Percentiles rank a stretch among this genome's conserved stretches.
phyloP scores from a whole-genome alignment of 768 basidiomycete genomes.

The Russula vinacea region DNA sequence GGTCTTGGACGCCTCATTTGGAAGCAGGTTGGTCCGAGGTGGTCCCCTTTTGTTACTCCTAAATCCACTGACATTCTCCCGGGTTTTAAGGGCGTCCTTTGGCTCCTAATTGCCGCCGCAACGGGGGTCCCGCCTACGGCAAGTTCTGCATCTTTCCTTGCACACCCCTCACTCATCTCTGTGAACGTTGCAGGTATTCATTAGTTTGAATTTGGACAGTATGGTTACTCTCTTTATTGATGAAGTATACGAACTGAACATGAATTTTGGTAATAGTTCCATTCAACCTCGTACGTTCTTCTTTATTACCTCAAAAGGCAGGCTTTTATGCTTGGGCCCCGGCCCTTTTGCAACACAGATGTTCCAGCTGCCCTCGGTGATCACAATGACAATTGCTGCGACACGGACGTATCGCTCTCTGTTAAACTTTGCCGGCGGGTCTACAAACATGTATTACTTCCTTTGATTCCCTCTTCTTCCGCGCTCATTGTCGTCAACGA shows the following conservation, averaged over 20 bases:
- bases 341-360: neutral
- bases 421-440: neutral
- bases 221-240: neutral
- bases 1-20: neutral
- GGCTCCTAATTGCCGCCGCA: neutral
- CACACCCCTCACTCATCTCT: neutral
- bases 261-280: neutral
- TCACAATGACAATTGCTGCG: slow-evolving; percentile 8
- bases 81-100: neutral
- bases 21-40: neutral
- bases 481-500: neutral
- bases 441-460: neutral
- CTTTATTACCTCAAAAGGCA: neutral
- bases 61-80: neutral
- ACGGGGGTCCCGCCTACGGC: slow-evolving; percentile 7
- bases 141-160: neutral
- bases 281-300: slow-evolving; percentile 5
- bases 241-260: neutral
- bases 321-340: neutral
- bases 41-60: neutral
- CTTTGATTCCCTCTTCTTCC: neutral
- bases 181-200: slow-evolving; percentile 6
- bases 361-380: neutral
- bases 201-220: slow-evolving; percentile 13
- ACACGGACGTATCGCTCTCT: slow-evolving; percentile 16